A percentile compares a stretch with the other conserved stretches of the same genome.
These are phyloP conservation scores for Eragrostis curvula DNA, from an alignment of 176 grass and related monocot genomes.

Conservation along the genomic window DNA sequence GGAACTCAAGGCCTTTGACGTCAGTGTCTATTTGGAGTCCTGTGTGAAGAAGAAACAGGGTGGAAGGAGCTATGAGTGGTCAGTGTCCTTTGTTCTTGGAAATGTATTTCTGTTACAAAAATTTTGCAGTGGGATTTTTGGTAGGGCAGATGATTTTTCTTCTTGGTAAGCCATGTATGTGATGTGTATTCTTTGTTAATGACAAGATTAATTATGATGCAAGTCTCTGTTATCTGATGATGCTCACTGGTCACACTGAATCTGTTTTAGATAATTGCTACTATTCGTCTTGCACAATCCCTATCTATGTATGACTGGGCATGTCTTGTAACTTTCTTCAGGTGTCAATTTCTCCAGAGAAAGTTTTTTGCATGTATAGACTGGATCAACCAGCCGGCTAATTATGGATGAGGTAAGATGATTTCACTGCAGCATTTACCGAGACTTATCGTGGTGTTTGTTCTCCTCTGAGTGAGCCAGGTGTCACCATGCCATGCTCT, in stretches of 20 bases:
- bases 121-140: not conserved
- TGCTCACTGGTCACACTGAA: not conserved
- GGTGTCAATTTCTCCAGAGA: slow-evolving; percentile 5
- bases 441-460: slow-evolving; percentile 38
- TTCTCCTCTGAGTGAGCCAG: not conserved
- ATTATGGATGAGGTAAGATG: not conserved
- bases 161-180: not conserved
- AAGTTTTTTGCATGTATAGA: not conserved
- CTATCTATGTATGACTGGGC: not conserved
- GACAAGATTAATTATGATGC: not conserved
- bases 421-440: slow-evolving; percentile 15
- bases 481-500: not conserved
- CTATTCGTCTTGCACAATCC: not conserved
- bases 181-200: not conserved
- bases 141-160: not conserved
- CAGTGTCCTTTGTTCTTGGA: not conserved
- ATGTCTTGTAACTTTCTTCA: slow-evolving; percentile 23
- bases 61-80: no score
- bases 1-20: slow-evolving; percentile 50
- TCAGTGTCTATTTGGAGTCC: slow-evolving; percentile 44
- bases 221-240: not conserved
- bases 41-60: not conserved
- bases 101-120: not conserved
- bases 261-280: not conserved
- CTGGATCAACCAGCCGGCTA: slow-evolving; percentile 13